These are phyloP conservation scores for Neltuma alba DNA, from an alignment of 306 rosid genomes.

Conservation along the genomic window DNA sequence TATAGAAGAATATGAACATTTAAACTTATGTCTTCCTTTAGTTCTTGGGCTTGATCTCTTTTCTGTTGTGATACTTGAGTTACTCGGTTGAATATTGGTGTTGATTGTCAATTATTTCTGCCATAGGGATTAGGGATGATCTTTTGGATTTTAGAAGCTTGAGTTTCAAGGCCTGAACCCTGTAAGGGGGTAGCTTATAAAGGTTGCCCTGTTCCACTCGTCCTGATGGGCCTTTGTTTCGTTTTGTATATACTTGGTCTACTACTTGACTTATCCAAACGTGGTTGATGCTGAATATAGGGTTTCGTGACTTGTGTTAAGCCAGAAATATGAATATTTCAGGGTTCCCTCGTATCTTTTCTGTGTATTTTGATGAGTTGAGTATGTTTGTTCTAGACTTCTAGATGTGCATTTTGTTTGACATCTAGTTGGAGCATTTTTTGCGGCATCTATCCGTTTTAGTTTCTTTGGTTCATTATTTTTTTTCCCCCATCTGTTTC, in stretches of 20 bases:
- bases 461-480: background rate
- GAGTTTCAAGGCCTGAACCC: background rate
- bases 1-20: conserved; percentile 5
- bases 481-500: background rate
- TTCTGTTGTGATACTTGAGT: background rate
- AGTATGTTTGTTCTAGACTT: background rate
- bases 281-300: background rate
- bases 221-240: background rate
- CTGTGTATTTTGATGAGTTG: background rate
- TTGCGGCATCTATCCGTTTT: background rate
- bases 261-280: background rate
- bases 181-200: background rate
- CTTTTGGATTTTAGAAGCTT: background rate
- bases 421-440: background rate
- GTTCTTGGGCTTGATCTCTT: background rate
- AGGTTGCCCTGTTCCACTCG: background rate
- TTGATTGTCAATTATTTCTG: background rate
- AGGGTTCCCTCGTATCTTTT: background rate
- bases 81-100: background rate
- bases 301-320: background rate
- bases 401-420: background rate
- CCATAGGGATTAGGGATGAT: background rate
- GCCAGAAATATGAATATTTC: background rate
- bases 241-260: background rate
- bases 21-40: background rate